Evolutionary conservation across 371 early-diverging fungal genomes (phyloP), one percentile per base, ranked within the genome.

Genomic region (Dipsacomyces acuminosporus): DNA sequence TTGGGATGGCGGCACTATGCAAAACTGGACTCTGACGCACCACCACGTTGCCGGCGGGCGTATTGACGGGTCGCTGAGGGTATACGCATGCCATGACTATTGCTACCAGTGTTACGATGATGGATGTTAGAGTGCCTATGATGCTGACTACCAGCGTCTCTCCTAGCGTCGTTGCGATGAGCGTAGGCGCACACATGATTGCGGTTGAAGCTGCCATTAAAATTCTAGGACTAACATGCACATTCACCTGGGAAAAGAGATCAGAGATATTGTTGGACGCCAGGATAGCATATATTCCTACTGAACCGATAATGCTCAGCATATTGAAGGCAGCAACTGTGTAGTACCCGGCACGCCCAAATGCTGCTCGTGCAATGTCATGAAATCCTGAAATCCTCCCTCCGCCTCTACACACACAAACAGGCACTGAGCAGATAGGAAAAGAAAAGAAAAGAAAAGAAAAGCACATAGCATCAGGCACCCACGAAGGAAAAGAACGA

Each of bases 221-320:
- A 5, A 52, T 53, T 19, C 52, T 64, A 52, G 56, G 64, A 42
- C 54, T 45, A 8, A 62, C 38, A 22, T 71, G 46, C 24, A 40
- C 59, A 63, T 54, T 58, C 45, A 26, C 69, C 46, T 56, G 82
- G 56, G 48, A 26, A 23, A 72, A 36, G 17, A 88, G 71, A 33
- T 79, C 60, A 9, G 75, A 60, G 55, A 82, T 67, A 61, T 85
- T 85, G 45, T 67, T 67, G 56, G 81, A 78, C 18, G 88, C 82
- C 46, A 91, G 61, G 14, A 90, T 85, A 18, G 88, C 70, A 48
- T 89, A 91, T 20, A 90, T 78, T 38, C 87, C 82, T 0, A 86
- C 80, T 38, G 83, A 81, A 45, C 89, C 88, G 47, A 85, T 67
- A 11, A 82, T 70, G 59, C 82, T 83, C 6, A 82, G 75, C 56